Percentiles rank a stretch among this genome's conserved stretches.
Conservation (phyloP, 306 rosid species). For the Dryas drummondii region DNA sequence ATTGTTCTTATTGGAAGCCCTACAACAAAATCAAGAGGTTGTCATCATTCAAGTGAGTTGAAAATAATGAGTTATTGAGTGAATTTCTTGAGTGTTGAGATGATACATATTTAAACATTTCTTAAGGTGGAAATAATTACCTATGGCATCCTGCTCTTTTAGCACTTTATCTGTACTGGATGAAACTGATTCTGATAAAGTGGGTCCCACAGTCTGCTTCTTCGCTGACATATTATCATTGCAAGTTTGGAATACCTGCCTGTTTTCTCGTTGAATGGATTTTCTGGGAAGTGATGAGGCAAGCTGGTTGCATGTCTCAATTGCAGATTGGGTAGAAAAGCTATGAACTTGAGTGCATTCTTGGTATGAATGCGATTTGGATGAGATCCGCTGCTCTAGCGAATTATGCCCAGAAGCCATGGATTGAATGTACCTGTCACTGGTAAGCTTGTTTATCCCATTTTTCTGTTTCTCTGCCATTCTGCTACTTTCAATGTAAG, state of each 20-base stretch:
- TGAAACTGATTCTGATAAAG: constrained; percentile 9
- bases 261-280: constrained; percentile 24
- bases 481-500: constrained; percentile 33
- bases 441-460: constrained; percentile 16
- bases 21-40: constrained; percentile 45
- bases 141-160: constrained; percentile 17
- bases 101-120: neutral
- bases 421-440: constrained; percentile 34
- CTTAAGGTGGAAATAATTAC: constrained; percentile 27
- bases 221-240: neutral
- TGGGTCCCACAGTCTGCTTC: constrained; percentile 18
- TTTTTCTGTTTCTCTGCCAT: constrained; percentile 26
- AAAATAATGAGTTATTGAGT: constrained; percentile 1
- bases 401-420: constrained; percentile 29
- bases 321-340: constrained; percentile 15
- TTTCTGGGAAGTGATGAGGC: constrained; percentile 18
- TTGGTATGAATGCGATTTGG: constrained; percentile 22
- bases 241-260: constrained; percentile 21
- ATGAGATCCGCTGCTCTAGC: constrained; percentile 29
- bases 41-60: constrained; percentile 7
- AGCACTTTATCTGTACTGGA: constrained; percentile 16
- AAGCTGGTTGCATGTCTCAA: constrained; percentile 17
- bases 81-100: neutral
- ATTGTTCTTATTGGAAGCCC: constrained; percentile 33
- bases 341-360: constrained; percentile 17